Evolutionary conservation across 1,284 basidiomycete genomes (phyloP), one percentile per base, ranked within the genome.

Genomic region (Trichosporon inkin): DNA sequence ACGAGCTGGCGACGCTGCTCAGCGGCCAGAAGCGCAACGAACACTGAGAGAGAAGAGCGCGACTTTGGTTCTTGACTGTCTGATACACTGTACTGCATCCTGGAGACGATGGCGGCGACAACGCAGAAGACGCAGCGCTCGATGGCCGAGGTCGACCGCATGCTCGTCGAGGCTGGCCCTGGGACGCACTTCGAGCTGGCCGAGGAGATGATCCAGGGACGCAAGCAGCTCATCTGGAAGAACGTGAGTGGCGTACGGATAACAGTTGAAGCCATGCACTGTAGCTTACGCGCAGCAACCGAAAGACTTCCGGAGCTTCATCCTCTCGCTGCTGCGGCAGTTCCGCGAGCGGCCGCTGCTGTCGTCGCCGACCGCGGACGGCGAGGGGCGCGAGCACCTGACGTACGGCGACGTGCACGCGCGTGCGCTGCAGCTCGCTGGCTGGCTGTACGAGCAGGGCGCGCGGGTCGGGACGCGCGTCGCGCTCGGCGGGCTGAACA

Each of bases 401-500:
- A 71, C 67, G 0, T 76, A 68, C 54, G 60, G 56, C n/a, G 56
- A 73, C 17, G 65, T 71, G 24, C 35, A 68, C 35, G 63, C 63
- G 14, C 54, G 53, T 39, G 55, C 62, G 3, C 34, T 67, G 34
- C 19, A 56, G 35, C 58, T 72, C 3, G 72, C 71, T 11, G 55
- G 37, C 0, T 72, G 69, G 69, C 67, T 76, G 62, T 58, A 62
- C 3, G 53, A 49, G 1, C 65, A 59, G 44, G 71, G 71, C 10
- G 53, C 72, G 2, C 66, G 68, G 1, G 19, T 67, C 10, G 73
- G 73, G 5, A 66, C 64, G 52, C 62, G 64, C 39, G 64, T 76
- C 2, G 73, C 67, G 8, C 66, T 76, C 17, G 71, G 70, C 0
- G 74, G 74, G 20, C 52, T 58, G 16, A 76, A 76, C 64, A 51